Evolutionary conservation across 106 monocot genomes (phyloP).

Genomic region (Amphibolis antarctica): DNA sequence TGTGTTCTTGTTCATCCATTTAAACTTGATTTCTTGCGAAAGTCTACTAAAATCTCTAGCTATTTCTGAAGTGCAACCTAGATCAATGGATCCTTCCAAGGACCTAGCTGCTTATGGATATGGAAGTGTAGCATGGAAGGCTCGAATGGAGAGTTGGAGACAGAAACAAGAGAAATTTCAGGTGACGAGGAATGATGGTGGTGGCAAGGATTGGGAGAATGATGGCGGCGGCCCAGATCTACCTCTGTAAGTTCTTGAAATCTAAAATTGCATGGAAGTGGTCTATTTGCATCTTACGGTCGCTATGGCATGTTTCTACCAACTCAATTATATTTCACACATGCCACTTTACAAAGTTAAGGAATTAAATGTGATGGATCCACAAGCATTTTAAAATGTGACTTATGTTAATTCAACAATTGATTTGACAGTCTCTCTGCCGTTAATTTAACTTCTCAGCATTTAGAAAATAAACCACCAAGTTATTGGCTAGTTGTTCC

Average conservation of each 20-base stretch:
- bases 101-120: constrained; percentile 95
- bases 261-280: not conserved
- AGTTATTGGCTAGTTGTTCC: too few relatives aligned
- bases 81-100: constrained; percentile 99
- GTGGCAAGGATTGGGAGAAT: constrained; percentile 61
- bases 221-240: constrained; percentile 61
- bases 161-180: constrained; percentile 90
- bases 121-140: constrained; percentile 97
- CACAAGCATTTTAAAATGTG: too few relatives aligned
- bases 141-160: constrained; percentile 95
- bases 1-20: not conserved
- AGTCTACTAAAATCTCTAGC: not conserved
- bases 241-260: constrained; percentile 56
- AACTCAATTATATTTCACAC: not conserved
- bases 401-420: too few relatives aligned
- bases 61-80: constrained; percentile 60
- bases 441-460: too few relatives aligned
- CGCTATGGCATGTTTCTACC: not conserved
- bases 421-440: too few relatives aligned
- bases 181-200: constrained; percentile 48
- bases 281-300: not conserved
- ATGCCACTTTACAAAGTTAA: too few relatives aligned
- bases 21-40: not conserved
- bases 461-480: too few relatives aligned
- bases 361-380: too few relatives aligned